These are phyloP conservation scores for Exophiala sp. DNA, from an alignment of 2,329 filamentous ascomycete species.

Conservation along the genomic window DNA sequence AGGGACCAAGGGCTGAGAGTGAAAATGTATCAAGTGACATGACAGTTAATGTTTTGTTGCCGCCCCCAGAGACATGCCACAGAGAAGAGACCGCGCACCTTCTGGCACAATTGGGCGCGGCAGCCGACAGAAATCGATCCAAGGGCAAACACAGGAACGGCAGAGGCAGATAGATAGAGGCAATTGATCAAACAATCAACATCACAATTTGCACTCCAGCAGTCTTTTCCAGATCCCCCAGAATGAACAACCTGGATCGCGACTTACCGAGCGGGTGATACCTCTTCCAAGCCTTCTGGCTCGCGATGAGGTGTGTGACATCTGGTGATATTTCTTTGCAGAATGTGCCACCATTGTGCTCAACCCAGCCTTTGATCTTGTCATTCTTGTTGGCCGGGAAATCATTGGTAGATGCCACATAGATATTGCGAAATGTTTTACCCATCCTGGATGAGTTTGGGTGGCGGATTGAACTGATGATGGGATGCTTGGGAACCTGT, in stretches of 20 bases:
- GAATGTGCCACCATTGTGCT: constrained; percentile 56
- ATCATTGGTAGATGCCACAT: constrained; percentile 55
- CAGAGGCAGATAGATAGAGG: too few species aligned
- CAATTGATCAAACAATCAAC: too few species aligned
- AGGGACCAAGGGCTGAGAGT: neutral
- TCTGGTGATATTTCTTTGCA: constrained; percentile 45
- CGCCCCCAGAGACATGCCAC: neutral
- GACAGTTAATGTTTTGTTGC: neutral
- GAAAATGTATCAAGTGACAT: neutral
- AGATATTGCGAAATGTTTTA: constrained; percentile 44
- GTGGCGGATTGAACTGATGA: too few species aligned
- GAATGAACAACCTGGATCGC: neutral
- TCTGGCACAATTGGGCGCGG: too few species aligned
- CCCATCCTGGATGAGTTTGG: constrained; percentile 10
- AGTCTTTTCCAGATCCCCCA: too few species aligned
- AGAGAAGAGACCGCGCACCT: too few species aligned
- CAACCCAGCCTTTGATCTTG: constrained; percentile 62
- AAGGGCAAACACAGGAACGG: neutral
- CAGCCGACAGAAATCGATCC: neutral
- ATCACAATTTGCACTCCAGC: too few species aligned
- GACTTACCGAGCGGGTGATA: constrained; percentile 38
- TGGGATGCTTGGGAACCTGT: too few species aligned
- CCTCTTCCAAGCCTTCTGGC: constrained; percentile 54
- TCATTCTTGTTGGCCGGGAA: constrained; percentile 47
- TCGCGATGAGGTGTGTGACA: constrained; percentile 69